phyloP scores from a whole-genome alignment of 2,329 filamentous ascomycete genomes.

The Fusarium pseudonygamai region DNA sequence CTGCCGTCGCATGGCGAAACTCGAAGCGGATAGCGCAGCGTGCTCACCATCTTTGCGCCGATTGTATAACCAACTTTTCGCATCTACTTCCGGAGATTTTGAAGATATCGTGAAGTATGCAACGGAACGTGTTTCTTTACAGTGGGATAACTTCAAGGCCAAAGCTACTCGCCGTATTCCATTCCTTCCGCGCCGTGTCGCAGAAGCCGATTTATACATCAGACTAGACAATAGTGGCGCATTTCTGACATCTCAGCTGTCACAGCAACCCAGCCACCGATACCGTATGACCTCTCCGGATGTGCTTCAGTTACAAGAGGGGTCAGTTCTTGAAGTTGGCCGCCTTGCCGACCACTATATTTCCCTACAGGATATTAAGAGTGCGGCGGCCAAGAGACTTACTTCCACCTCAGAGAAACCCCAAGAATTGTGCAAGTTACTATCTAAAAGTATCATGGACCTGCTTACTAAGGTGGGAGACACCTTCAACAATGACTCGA shows the following conservation, averaged over 20 bases:
- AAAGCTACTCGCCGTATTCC: conserved; percentile 51
- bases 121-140: conserved; percentile 43
- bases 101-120: neutral
- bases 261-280: neutral
- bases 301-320: neutral
- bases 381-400: rapidly evolving
- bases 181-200: conserved; percentile 51
- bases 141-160: conserved; percentile 55
- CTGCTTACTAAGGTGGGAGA: conserved; percentile 6
- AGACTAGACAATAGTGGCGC: conserved; percentile 52
- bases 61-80: conserved; percentile 13
- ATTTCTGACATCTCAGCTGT: neutral
- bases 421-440: neutral
- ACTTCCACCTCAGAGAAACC: neutral
- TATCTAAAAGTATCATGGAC: neutral
- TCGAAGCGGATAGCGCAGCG: conserved; percentile 50
- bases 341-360: neutral
- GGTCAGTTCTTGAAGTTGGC: neutral
- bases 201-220: conserved; percentile 46
- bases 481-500: conserved; percentile 47
- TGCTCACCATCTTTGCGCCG: neutral
- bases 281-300: too few relatives aligned
- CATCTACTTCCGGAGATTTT: neutral
- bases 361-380: rapidly evolving
- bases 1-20: conserved; percentile 65